phyloP scores from a whole-genome alignment of 805 yeast genomes.

The Sugiyamaella boreocaroliniensis region DNA sequence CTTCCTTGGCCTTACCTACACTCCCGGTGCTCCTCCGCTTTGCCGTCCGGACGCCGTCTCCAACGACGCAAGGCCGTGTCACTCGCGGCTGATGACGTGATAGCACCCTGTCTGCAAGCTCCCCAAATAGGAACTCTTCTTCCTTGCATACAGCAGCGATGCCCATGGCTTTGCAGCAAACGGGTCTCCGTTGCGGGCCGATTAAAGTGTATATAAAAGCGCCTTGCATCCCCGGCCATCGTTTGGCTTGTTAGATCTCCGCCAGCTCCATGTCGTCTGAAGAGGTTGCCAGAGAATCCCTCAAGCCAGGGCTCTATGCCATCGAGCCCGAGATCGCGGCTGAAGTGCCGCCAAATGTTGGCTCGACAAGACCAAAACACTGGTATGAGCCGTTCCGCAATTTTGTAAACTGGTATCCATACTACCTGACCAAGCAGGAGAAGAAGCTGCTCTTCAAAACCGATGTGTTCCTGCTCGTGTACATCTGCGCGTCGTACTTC shows the following conservation, averaged over 20 bases:
- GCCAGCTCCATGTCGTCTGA: background rate
- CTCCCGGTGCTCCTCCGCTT: no score
- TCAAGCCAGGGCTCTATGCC: background rate
- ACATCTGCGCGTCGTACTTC: constrained; percentile 35
- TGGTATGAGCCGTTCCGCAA: constrained; percentile 27
- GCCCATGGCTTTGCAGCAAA: background rate
- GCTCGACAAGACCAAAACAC: background rate
- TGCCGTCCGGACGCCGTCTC: no score
- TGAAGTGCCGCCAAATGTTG: background rate
- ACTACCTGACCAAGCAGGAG: constrained; percentile 22
- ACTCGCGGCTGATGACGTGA: background rate
- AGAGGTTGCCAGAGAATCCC: background rate
- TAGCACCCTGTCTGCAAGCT: background rate
- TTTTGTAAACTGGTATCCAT: constrained; percentile 30
- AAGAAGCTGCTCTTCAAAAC: constrained; percentile 31
- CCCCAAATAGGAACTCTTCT: background rate
- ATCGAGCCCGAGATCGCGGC: background rate
- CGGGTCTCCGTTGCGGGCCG: background rate
- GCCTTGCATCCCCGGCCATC: background rate
- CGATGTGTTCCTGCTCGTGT: constrained; percentile 29
- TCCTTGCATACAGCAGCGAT: background rate
- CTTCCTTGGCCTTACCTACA: no score
- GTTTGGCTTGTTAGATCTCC: background rate
- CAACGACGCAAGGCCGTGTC: background rate
- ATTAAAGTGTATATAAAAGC: no score